Base-by-base conservation (phyloP, 2,329 filamentous ascomycete genomes). In the Dactylellina parvicollis region DNA sequence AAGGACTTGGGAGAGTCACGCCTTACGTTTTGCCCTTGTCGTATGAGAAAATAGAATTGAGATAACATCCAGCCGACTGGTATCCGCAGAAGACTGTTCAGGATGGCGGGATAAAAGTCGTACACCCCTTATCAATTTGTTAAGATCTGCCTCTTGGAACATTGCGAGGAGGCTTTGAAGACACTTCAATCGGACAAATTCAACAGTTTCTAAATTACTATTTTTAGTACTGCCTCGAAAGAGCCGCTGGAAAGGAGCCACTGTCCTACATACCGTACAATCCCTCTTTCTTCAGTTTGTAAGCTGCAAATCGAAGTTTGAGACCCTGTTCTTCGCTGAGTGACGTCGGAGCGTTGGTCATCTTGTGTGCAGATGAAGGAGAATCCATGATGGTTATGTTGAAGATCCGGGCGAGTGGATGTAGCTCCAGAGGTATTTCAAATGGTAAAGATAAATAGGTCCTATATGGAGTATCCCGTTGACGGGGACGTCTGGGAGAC, bases 111-210 rank as follows among this genome's bases (percentile, higher is more conserved):
- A 18, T 20, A 54, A n/a, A n/a, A 22, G 10, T 14, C 16, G 44
- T 8, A 46, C 18, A 18, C 12, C 2, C 3, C 32, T n/a, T 22
- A 36, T 20, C 7, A 56, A 30, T 16, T 22, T 56, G 20, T 56
- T 34, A 14, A 56, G 49, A 16, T 47, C 26, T 18, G 24, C n/a
- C 20, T 66, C 61, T 7, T 38, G 12, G 20, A 66, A 66, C 24
- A 18, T 36, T 16, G 50, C 28, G 10, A 56, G 40, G 16, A 66
- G 47, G 28, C 30, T 66, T 28, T 66, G 61, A 18, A 56, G 28
- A 18, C 49, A 56, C n/a, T 66, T 66, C 9, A 56, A 10, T 12
- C 24, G 24, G 7, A 57, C 50, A 38, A 56, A 49, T 14, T 56
- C 61, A 16, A 66, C 20, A 1, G 50, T 26, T 12, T 66, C 61